Base-by-base conservation (phyloP, 2,329 filamentous ascomycete species). In the Beauveria medogensis region DNA sequence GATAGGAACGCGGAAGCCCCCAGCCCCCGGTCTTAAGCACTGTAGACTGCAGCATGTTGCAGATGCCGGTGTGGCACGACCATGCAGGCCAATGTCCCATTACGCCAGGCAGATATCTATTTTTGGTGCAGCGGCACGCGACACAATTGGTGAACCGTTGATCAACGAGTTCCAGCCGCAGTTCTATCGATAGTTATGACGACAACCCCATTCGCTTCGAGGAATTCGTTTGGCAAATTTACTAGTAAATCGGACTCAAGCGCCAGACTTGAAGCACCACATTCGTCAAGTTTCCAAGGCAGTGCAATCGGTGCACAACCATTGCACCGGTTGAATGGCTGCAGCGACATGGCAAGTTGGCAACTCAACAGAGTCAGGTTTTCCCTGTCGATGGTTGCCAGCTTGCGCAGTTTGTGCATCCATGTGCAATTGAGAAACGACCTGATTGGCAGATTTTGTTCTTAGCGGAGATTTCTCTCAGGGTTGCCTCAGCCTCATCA, bases 401-500 rank as follows among this genome's bases (percentile, higher is more conserved):
- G 28, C 12, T 48, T 43, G 18, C 40, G 6, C 40, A 16, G 6
- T 48, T 16, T 48, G 12, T 18, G 22, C 22, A 18, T 40, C 20
- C 20, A 24, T 40, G 20, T 53, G 34, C 10, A 8, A 16, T 2
- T 14, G 9, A 24, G 20, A 6, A 9, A 22, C 24, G 20, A 9
- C 40, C 12, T 53, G 51, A 53, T 53, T 53, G 51, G 51, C 34
- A 41, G 53, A 56, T 47, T 3, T 10, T 12, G 3, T 30, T 30
- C 26, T 47, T 16, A 9, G 43, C 40, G 41, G 54, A 24, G n/a
- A 37, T 22, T 55, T 46, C 43, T 18, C n/a, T 26, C 43, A 34
- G 26, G 43, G 28, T 47, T 47, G n/a, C 14, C 14, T 56, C 43
- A 56, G 54, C 54, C 43, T 56, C 54, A 56, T 56, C 54, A 56